These are phyloP conservation scores for Syzygium jambos DNA, from an alignment of 345 rosid genomes.

Conservation along the genomic window DNA sequence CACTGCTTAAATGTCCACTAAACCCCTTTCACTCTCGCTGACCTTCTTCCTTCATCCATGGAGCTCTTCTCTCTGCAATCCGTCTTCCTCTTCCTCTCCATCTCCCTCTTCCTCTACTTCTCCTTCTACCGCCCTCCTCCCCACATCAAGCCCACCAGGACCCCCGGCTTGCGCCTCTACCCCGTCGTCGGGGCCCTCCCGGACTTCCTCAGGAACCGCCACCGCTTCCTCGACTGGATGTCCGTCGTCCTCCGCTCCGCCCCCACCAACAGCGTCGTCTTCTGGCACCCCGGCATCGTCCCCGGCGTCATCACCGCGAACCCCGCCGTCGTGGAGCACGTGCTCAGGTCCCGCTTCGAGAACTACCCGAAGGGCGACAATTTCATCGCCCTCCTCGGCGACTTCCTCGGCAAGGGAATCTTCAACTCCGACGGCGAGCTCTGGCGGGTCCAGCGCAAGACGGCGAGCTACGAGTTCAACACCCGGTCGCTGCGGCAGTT, in stretches of 20 bases:
- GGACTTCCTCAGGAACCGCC: conserved; percentile 25
- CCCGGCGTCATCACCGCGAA: conserved; percentile 27
- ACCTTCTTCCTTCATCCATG: conserved; percentile 2
- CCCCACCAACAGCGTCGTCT: conserved; percentile 16
- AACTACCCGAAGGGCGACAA: conserved; percentile 33
- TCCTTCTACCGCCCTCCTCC: not conserved
- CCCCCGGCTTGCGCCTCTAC: conserved; percentile 22
- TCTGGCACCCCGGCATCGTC: conserved; percentile 13
- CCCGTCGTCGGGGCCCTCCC: conserved; percentile 27
- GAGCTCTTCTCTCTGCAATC: conserved; percentile 13
- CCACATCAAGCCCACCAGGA: not conserved
- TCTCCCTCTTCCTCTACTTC: conserved; percentile 5
- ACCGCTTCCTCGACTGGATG: conserved; percentile 35
- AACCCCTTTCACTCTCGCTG: not conserved
- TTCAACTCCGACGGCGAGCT: conserved; percentile 34
- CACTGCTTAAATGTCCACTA: not conserved
- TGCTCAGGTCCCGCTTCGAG: conserved; percentile 30
- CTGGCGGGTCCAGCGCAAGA: conserved; percentile 34
- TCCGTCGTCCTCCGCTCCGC: conserved; percentile 12
- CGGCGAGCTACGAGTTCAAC: conserved; percentile 36
- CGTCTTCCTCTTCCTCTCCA: conserved; percentile 2
- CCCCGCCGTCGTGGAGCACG: conserved; percentile 26
- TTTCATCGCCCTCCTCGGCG: conserved; percentile 13
- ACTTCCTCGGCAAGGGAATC: conserved; percentile 38
- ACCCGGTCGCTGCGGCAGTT: conserved; percentile 28